These are phyloP conservation scores for Fusarium scirpi DNA, from an alignment of 2,329 filamentous ascomycete species.

Conservation along the genomic window DNA sequence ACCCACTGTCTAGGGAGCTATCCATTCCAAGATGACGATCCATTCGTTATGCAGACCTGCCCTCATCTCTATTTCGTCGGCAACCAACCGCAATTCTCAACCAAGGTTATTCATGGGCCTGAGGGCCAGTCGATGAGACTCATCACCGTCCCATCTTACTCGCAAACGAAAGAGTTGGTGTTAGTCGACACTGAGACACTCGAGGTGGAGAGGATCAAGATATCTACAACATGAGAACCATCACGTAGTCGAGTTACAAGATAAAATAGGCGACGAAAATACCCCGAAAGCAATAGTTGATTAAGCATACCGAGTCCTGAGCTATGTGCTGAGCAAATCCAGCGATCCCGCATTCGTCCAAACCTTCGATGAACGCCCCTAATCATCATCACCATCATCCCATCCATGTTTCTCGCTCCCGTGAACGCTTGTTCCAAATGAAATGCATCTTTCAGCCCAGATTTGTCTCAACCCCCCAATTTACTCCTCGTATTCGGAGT, in stretches of 20 bases:
- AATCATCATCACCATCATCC: not conserved
- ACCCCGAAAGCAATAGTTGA: slow-evolving; percentile 30
- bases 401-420: not conserved
- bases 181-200: slow-evolving; percentile 88
- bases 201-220: slow-evolving; percentile 78
- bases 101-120: slow-evolving; percentile 73
- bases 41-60: slow-evolving; percentile 85
- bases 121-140: slow-evolving; percentile 79
- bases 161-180: slow-evolving; percentile 81
- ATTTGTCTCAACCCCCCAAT: not conserved
- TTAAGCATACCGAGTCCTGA: slow-evolving; percentile 3
- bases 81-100: slow-evolving; percentile 83
- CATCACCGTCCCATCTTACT: slow-evolving; percentile 86
- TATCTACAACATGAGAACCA: slow-evolving; percentile 49
- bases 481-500: slow-evolving; percentile 29
- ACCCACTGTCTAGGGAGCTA: slow-evolving; percentile 78
- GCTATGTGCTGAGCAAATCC: slow-evolving; percentile 7
- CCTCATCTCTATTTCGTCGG: slow-evolving; percentile 94
- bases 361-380: not conserved
- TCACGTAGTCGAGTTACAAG: slow-evolving; percentile 1
- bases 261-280: slow-evolving; percentile 30
- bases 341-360: not conserved
- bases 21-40: slow-evolving; percentile 93
- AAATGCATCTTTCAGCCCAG: not conserved
- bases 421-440: not conserved